Percentiles rank a stretch among this genome's conserved stretches.
Conservation (phyloP, 805 yeast genomes). For the Ogataea neopini region DNA sequence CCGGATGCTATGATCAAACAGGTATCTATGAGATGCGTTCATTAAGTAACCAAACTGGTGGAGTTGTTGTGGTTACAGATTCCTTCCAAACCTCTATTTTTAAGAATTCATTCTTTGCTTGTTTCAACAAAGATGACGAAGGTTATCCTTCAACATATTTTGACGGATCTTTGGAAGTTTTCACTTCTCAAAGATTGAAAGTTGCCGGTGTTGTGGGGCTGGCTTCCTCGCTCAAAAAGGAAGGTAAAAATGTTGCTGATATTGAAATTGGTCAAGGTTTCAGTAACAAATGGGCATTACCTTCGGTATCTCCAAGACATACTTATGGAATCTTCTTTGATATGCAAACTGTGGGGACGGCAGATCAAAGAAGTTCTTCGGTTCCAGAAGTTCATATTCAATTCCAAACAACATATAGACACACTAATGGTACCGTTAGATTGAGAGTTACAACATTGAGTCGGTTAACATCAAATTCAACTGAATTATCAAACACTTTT, state of each 20-base stretch:
- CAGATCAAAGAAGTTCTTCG: slow-evolving; percentile 41
- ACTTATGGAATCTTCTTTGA: slow-evolving; percentile 91
- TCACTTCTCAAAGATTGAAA: slow-evolving; percentile 84
- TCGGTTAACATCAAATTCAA: slow-evolving; percentile 50
- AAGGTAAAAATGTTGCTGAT: slow-evolving; percentile 79
- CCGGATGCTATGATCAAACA: slow-evolving; percentile 95
- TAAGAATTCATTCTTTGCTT: slow-evolving; percentile 85
- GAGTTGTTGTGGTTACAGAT: slow-evolving; percentile 83
- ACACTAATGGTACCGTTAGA: slow-evolving; percentile 88
- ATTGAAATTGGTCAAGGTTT: slow-evolving; percentile 94
- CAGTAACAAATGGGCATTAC: slow-evolving; percentile 83
- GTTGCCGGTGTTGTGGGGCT: slow-evolving; percentile 94
- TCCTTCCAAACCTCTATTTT: slow-evolving; percentile 94
- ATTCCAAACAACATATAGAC: slow-evolving; percentile 90
- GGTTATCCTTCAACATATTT: slow-evolving; percentile 88
- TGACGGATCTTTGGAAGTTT: slow-evolving; percentile 84
- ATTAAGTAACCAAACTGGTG: slow-evolving; percentile 84
- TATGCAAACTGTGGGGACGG: slow-evolving; percentile 53
- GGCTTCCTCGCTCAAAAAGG: slow-evolving; percentile 71
- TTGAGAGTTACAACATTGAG: slow-evolving; percentile 86
- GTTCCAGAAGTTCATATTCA: slow-evolving; percentile 51
- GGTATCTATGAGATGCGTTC: slow-evolving; percentile 94
- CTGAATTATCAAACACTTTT: slow-evolving; percentile 62
- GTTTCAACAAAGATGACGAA: slow-evolving; percentile 83
- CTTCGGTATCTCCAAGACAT: slow-evolving; percentile 82